Conservation (phyloP, 768 basidiomycete species). For the Hypholoma sublateritium region DNA sequence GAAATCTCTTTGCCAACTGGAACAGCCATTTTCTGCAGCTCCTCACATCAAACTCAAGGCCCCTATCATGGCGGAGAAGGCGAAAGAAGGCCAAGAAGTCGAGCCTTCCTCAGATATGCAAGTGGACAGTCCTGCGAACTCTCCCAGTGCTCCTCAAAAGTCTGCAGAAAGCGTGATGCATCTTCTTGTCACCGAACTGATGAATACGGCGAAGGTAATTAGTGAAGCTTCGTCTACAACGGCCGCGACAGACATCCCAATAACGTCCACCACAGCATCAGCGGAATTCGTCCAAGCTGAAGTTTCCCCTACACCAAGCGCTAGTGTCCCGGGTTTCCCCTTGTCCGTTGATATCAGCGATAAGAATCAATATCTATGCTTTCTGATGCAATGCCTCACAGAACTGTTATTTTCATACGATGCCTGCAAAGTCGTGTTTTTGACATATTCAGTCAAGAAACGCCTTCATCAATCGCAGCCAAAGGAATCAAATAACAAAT, state of each 20-base stretch:
- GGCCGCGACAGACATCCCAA: constrained; percentile 3
- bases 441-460: constrained; percentile 75
- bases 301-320: neutral
- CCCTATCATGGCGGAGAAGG: constrained; percentile 25
- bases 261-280: neutral
- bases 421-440: constrained; percentile 83
- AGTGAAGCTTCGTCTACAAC: constrained; percentile 28
- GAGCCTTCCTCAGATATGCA: constrained; percentile 53
- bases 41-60: constrained; percentile 62
- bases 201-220: constrained; percentile 53
- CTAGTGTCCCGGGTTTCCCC: neutral
- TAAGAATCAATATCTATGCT: constrained; percentile 63
- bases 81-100: constrained; percentile 12
- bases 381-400: constrained; percentile 89
- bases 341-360: constrained; percentile 28
- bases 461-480: constrained; percentile 50
- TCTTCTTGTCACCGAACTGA: constrained; percentile 71
- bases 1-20: constrained; percentile 68
- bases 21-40: constrained; percentile 55
- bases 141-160: constrained; percentile 32
- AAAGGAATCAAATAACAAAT: constrained; percentile 64
- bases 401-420: constrained; percentile 95
- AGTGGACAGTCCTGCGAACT: constrained; percentile 39
- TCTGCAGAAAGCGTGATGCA: constrained; percentile 63
- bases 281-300: neutral